Base-by-base conservation (phyloP, 768 basidiomycete genomes). In the Dentipellis fragilis region DNA sequence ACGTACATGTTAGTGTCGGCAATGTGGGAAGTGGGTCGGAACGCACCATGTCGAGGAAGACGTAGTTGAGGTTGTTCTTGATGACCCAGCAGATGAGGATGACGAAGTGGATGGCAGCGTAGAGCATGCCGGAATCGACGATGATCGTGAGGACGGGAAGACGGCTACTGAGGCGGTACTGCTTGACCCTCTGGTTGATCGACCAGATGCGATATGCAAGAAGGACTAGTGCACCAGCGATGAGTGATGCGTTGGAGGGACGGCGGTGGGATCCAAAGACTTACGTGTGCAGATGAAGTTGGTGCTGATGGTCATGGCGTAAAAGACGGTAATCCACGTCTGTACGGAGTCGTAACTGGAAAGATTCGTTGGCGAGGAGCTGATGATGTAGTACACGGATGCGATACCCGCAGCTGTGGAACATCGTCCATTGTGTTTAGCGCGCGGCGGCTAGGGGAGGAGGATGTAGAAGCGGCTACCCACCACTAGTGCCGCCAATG, bases 291-390 rank as follows among this genome's bases (percentile, higher is more conserved):
- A 54, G 8, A 54, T 16, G 10, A 36, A n/a, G 19, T 54, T 54
- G 17, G 54, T 54, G 23, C 17, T 36, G 19, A 54, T 34, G 10
- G 54, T 54, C 38, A 34, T 22, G 19, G 45, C 23, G 46, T 35
- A 54, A 35, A 47, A 54, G 23, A 38, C 42, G 9, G 54, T 54
- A 23, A 54, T 48, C 54, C 46, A 54, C n/a, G 21, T 49, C 48
- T 35, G 21, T 2, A 23, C 23, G 21, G 14, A 16, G 10, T 23
- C 22, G 48, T 49, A 49, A 16, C 14, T 37, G 17, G 52, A 9
- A 8, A 22, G 6, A 9, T 19, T 29, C 12, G 37, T 49, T 5
- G 22, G 9, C 10, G 16, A n/a, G 52, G 21, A 23, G 22, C n/a
- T 23, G 17, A 40, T 29, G 40, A n/a, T 36, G 17, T 22, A 49